Evolutionary conservation across 176 grass and related monocot genomes (phyloP).

Genomic region (Olyra latifolia): DNA sequence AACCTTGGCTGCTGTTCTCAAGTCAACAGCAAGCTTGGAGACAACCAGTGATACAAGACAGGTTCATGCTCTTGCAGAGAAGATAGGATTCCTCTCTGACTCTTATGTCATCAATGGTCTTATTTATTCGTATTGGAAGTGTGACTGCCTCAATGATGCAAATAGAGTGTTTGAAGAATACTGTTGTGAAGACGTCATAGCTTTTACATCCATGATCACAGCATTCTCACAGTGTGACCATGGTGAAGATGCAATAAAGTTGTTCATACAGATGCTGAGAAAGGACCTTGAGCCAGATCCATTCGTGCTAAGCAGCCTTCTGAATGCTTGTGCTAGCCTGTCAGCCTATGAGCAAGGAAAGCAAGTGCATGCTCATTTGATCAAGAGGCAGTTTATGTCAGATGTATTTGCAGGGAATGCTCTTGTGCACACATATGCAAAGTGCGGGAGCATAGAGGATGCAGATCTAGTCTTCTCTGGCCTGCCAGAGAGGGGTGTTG

Average conservation of each 20-base stretch:
- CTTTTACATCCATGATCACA: conserved; percentile 86
- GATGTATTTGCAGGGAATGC: conserved; percentile 83
- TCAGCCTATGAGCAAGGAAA: conserved; percentile 92
- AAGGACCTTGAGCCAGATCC: conserved; percentile 72
- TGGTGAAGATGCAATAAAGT: conserved; percentile 81
- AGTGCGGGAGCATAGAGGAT: conserved; percentile 83
- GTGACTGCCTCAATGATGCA: conserved; percentile 46
- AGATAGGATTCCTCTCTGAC: conserved; percentile 64
- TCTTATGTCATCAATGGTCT: conserved; percentile 79
- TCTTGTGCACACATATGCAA: conserved; percentile 90
- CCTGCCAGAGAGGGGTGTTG: conserved; percentile 64
- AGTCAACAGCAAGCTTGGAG: conserved; percentile 65
- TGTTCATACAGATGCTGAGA: conserved; percentile 67
- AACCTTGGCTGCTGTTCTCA: conserved; percentile 79
- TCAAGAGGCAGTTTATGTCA: conserved; percentile 65
- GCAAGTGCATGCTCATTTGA: conserved; percentile 74
- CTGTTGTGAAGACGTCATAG: conserved; percentile 58
- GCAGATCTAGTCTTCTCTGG: conserved; percentile 66
- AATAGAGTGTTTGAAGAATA: conserved; percentile 62
- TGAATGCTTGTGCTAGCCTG: conserved; percentile 77
- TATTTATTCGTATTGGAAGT: conserved; percentile 91
- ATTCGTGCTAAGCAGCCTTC: conserved; percentile 81
- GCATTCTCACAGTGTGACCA: conserved; percentile 61
- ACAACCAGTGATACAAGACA: conserved; percentile 41
- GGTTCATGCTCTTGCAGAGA: conserved; percentile 70